Conservation (phyloP, 163 green algal genomes). For the Trebouxiophyceae sp. region DNA sequence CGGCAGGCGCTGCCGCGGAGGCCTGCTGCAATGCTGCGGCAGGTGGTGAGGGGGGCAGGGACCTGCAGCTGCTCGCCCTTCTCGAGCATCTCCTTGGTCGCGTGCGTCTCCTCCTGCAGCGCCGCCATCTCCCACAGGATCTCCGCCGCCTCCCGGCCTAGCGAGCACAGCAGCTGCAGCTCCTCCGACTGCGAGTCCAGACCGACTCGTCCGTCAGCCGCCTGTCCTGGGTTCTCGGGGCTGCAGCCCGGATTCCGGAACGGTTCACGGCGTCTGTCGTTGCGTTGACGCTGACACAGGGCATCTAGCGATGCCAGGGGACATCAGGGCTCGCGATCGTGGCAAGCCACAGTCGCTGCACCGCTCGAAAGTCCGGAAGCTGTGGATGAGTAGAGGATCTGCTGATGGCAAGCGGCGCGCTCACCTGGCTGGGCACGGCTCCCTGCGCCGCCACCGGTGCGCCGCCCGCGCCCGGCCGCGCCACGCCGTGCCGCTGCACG, state of each 20-base stretch:
- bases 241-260: not conserved
- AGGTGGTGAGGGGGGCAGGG: no score
- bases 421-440: conserved; percentile 5
- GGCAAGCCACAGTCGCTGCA: not conserved
- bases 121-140: conserved; percentile 53
- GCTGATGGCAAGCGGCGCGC: not conserved
- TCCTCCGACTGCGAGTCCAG: conserved; percentile 30
- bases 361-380: not conserved
- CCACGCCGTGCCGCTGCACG: conserved; percentile 16
- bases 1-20: no score
- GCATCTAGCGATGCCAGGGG: not conserved
- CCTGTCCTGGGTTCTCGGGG: not conserved
- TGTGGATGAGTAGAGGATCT: not conserved
- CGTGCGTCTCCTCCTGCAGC: conserved; percentile 32
- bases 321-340: not conserved
- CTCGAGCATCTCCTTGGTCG: conserved; percentile 32
- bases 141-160: conserved; percentile 38
- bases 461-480: not conserved
- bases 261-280: not conserved
- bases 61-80: conserved; percentile 43
- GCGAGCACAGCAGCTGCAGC: conserved; percentile 23
- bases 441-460: not conserved
- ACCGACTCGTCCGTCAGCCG: not conserved
- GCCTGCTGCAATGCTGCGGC: no score
- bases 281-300: not conserved